Conservation (phyloP, 179 eudicot species). For the Carnegiea gigantea region DNA sequence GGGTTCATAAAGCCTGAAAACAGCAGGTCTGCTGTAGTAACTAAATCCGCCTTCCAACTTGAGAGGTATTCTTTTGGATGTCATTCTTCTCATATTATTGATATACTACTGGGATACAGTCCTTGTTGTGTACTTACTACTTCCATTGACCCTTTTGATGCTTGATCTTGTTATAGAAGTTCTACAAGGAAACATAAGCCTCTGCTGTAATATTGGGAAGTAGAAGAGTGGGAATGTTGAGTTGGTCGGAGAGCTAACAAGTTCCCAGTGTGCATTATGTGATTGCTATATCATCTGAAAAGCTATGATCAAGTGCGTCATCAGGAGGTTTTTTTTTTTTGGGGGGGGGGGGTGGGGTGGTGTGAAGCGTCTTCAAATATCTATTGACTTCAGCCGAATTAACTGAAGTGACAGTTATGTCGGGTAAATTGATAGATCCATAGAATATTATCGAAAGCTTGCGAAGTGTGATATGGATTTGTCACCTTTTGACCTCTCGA, state of each 20-base stretch:
- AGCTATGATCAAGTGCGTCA: no score
- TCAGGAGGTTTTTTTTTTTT: no score
- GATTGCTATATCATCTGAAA: no score
- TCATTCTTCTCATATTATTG: neutral
- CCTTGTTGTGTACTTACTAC: neutral
- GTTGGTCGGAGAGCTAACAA: no score
- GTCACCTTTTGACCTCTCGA: neutral
- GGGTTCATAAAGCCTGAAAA: conserved; percentile 79
- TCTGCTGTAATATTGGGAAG: neutral
- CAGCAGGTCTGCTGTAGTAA: conserved; percentile 51
- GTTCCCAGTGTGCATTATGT: no score
- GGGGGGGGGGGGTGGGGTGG: no score
- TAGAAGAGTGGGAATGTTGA: no score
- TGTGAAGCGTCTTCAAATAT: neutral
- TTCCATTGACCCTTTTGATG: neutral
- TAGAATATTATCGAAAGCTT: neutral
- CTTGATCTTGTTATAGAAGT: neutral
- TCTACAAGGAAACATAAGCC: neutral
- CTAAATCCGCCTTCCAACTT: conserved; percentile 48
- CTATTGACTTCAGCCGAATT: neutral
- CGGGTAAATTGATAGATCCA: neutral
- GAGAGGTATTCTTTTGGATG: conserved; percentile 55
- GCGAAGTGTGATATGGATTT: neutral
- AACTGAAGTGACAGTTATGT: neutral
- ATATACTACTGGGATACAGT: neutral